Percentiles rank a stretch among this genome's conserved stretches.
Conservation (phyloP, 192 early-diverging fungal genomes). For the Umbelopsis ramanniana region DNA sequence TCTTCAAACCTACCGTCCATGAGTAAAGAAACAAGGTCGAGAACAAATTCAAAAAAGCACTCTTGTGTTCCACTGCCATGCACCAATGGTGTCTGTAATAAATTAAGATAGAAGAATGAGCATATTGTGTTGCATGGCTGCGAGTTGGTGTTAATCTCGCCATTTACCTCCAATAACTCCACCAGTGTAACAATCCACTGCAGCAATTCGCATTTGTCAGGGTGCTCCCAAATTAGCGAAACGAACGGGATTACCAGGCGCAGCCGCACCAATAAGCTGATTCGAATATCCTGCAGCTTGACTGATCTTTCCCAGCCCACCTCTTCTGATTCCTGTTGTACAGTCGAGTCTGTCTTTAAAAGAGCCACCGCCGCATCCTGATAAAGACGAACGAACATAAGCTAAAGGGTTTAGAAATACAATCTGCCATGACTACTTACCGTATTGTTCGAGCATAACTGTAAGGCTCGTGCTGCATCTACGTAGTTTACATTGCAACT, state of each 20-base stretch:
- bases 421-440: constrained; percentile 9
- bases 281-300: constrained; percentile 42
- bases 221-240: constrained; percentile 53
- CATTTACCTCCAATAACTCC: constrained; percentile 44
- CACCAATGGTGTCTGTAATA: constrained; percentile 45
- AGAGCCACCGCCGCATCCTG: constrained; percentile 39
- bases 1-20: constrained; percentile 45
- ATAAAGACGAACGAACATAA: not conserved
- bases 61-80: constrained; percentile 60
- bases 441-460: constrained; percentile 34
- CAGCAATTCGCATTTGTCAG: constrained; percentile 48
- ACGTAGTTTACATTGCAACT: constrained; percentile 46
- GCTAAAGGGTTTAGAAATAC: not conserved
- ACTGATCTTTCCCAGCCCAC: constrained; percentile 18
- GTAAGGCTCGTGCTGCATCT: constrained; percentile 46
- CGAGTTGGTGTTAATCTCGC: too few relatives aligned
- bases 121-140: too few relatives aligned
- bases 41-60: constrained; percentile 57
- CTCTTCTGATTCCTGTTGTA: constrained; percentile 22
- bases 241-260: constrained; percentile 51
- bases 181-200: constrained; percentile 48
- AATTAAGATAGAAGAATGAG: not conserved
- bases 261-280: constrained; percentile 50
- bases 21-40: constrained; percentile 55
- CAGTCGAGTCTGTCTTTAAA: constrained; percentile 30